Conservation (phyloP, 306 rosid species). For the Rubus idaeus region DNA sequence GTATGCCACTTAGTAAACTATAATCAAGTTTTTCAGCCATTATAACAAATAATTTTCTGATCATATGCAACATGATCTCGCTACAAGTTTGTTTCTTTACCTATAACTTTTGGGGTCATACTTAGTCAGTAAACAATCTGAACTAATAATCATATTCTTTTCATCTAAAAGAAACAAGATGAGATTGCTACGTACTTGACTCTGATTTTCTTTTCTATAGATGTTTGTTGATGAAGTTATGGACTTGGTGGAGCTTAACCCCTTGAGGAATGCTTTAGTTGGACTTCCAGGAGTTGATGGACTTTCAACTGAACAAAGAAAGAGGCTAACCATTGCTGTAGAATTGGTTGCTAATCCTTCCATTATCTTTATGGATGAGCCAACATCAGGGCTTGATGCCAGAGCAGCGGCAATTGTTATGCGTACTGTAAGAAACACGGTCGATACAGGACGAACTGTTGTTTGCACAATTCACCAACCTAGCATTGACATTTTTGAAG, state of each 20-base stretch:
- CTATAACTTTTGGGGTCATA: too few relatives aligned
- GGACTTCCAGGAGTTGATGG: conserved; percentile 88
- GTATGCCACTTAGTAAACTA: too few relatives aligned
- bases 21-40: too few relatives aligned
- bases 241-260: conserved; percentile 72
- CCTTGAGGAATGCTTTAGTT: conserved; percentile 60
- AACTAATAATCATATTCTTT: neutral
- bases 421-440: conserved; percentile 87
- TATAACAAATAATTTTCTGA: too few relatives aligned
- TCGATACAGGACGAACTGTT: conserved; percentile 88
- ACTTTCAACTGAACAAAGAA: conserved; percentile 80
- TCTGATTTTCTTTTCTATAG: conserved; percentile 29
- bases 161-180: neutral
- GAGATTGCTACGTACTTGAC: conserved; percentile 1
- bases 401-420: conserved; percentile 94
- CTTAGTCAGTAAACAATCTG: too few relatives aligned
- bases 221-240: conserved; percentile 75
- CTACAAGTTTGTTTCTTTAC: too few relatives aligned
- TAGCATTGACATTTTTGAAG: conserved; percentile 85
- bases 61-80: too few relatives aligned
- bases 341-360: conserved; percentile 92
- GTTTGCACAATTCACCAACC: conserved; percentile 97
- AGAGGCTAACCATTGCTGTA: conserved; percentile 83
- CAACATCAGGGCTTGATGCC: conserved; percentile 92
- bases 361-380: conserved; percentile 92